Percentiles rank a stretch among this genome's conserved stretches.
These are phyloP conservation scores for Aspergillus panamensis DNA, from an alignment of 495 filamentous ascomycete genomes.

Conservation along the genomic window DNA sequence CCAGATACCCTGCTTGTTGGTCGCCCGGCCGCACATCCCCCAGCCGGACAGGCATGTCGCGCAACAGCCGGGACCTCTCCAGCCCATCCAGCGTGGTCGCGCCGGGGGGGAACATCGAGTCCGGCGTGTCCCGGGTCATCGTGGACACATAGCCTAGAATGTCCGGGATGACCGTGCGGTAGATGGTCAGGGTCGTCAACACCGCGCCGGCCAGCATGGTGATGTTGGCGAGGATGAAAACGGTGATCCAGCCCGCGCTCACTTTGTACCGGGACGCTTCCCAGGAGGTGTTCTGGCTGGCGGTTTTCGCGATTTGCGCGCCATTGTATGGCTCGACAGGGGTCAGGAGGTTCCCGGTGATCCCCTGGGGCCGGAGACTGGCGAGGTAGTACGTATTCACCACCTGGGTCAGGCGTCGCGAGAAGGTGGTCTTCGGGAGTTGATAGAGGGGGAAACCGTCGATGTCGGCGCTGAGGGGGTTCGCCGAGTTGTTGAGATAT, in stretches of 20 bases:
- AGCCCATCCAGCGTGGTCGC: constrained; percentile 5
- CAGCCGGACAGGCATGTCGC: neutral
- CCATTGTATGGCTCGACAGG: neutral
- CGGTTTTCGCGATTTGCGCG: neutral
- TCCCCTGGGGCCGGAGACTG: neutral
- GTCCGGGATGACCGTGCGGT: constrained; percentile 8
- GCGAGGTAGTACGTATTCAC: neutral
- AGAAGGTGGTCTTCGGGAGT: neutral
- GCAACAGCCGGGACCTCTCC: constrained; percentile 1
- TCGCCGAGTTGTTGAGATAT: neutral
- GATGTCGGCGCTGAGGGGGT: neutral
- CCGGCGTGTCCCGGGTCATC: neutral
- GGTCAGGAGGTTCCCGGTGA: neutral
- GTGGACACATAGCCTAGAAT: constrained; percentile 12
- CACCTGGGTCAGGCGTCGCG: neutral
- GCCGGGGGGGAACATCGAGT: constrained; percentile 1
- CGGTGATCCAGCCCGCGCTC: neutral
- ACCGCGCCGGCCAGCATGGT: neutral
- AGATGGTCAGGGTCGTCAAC: neutral
- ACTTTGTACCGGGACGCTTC: neutral
- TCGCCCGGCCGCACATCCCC: constrained; percentile 1
- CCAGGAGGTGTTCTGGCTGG: too few species aligned
- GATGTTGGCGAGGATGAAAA: neutral
- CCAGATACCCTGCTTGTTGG: neutral
- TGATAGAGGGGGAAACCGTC: neutral